Percentiles rank a stretch among this genome's conserved stretches.
These are phyloP conservation scores for Ajuga reptans DNA, from an alignment of 305 asterid genomes.

Conservation along the genomic window DNA sequence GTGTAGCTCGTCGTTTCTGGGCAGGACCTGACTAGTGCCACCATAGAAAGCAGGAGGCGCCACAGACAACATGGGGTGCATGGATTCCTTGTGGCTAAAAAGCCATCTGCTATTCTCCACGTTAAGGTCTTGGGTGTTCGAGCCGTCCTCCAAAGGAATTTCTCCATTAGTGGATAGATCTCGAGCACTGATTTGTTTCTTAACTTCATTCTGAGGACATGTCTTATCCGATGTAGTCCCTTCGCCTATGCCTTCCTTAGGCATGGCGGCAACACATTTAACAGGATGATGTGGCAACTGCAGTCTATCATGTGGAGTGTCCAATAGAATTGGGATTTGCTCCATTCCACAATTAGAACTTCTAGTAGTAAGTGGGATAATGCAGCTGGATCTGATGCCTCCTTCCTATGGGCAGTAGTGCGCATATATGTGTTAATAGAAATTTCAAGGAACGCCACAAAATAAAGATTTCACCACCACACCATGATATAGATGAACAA, in stretches of 20 bases:
- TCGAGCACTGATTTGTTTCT: constrained; percentile 21
- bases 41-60: constrained; percentile 25
- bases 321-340: constrained; percentile 26
- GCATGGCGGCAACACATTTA: constrained; percentile 22
- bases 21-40: constrained; percentile 23
- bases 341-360: constrained; percentile 27
- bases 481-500: too few species aligned
- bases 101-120: constrained; percentile 26
- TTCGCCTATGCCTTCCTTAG: constrained; percentile 27
- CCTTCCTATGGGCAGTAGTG: constrained; percentile 38
- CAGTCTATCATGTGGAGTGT: constrained; percentile 27
- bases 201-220: constrained; percentile 25
- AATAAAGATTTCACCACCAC: background rate
- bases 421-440: constrained; percentile 15
- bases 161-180: constrained; percentile 26
- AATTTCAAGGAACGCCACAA: constrained; percentile 5
- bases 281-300: constrained; percentile 23
- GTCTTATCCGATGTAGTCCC: constrained; percentile 25
- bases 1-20: constrained; percentile 20
- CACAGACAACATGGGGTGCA: constrained; percentile 18
- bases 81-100: constrained; percentile 24
- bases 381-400: constrained; percentile 26
- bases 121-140: constrained; percentile 30
- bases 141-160: constrained; percentile 29
- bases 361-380: constrained; percentile 23